Evolutionary conservation across 768 basidiomycete species (phyloP).

Genomic region (Solioccasus polychromus): DNA sequence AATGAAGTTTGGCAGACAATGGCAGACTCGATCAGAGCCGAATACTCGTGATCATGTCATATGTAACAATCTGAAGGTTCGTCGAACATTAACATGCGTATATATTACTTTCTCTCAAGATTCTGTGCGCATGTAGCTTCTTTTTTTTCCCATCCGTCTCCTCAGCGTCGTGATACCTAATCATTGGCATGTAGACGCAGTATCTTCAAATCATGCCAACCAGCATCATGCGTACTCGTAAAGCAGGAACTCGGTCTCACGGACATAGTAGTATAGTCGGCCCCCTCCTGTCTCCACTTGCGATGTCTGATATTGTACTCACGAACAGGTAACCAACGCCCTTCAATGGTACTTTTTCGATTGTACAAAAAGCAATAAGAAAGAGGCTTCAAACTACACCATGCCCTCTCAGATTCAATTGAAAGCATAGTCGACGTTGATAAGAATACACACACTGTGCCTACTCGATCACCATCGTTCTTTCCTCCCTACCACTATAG

Average conservation of each 20-base stretch:
- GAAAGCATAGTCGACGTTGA: neutral
- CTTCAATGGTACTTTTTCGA: slow-evolving; percentile 92
- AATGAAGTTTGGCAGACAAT: slow-evolving; percentile 76
- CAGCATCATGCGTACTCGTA: slow-evolving; percentile 77
- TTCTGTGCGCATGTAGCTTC: slow-evolving; percentile 35
- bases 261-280: slow-evolving; percentile 84
- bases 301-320: neutral
- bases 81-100: neutral
- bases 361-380: slow-evolving; percentile 86
- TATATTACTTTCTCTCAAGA: neutral
- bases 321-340: slow-evolving; percentile 78
- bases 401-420: neutral
- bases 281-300: neutral
- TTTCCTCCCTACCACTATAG: neutral
- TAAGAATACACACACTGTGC: neutral
- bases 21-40: slow-evolving; percentile 69
- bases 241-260: slow-evolving; percentile 70
- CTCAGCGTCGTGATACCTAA: slow-evolving; percentile 70
- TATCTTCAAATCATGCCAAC: slow-evolving; percentile 55
- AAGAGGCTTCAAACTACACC: slow-evolving; percentile 31
- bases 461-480: neutral
- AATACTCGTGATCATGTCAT: slow-evolving; percentile 86
- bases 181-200: slow-evolving; percentile 56
- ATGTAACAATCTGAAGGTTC: slow-evolving; percentile 80
- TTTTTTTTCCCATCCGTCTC: slow-evolving; percentile 71